These are phyloP conservation scores for Bombardia bombarda DNA, from an alignment of 495 filamentous ascomycete genomes.

Conservation along the genomic window DNA sequence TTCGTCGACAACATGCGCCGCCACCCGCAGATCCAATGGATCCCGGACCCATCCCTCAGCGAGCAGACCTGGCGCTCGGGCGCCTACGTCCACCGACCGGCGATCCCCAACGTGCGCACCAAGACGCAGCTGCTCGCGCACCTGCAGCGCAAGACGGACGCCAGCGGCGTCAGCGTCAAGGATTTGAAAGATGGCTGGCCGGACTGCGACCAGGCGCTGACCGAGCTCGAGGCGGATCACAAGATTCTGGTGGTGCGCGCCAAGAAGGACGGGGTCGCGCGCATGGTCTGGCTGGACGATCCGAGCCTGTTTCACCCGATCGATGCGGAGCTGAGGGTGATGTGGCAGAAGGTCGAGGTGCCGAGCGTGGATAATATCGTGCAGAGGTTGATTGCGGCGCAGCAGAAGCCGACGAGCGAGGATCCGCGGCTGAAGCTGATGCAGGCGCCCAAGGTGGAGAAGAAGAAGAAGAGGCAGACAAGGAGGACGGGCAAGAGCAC, in stretches of 20 bases:
- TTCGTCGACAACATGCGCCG: constrained; percentile 42
- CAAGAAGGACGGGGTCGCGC: constrained; percentile 83
- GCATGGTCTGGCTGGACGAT: constrained; percentile 84
- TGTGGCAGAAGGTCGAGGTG: constrained; percentile 77
- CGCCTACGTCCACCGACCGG: constrained; percentile 70
- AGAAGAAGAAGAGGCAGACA: constrained; percentile 58
- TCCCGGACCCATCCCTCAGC: constrained; percentile 49
- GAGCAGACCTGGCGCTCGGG: constrained; percentile 48
- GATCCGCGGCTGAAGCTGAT: constrained; percentile 54
- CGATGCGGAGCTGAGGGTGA: constrained; percentile 70
- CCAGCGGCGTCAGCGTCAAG: constrained; percentile 70
- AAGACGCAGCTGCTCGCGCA: constrained; percentile 67
- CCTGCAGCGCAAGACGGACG: constrained; percentile 74
- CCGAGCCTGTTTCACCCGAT: constrained; percentile 65
- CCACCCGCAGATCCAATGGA: constrained; percentile 65
- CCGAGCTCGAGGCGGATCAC: constrained; percentile 65
- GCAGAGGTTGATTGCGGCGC: constrained; percentile 60
- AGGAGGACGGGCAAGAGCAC: constrained; percentile 76
- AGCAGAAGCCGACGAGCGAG: constrained; percentile 72
- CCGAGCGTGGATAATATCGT: constrained; percentile 70
- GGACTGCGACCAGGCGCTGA: constrained; percentile 67
- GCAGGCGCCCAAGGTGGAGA: constrained; percentile 53
- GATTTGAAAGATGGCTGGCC: constrained; percentile 94
- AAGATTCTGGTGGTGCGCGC: constrained; percentile 78
- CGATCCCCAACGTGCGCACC: constrained; percentile 65